Evolutionary conservation across 768 basidiomycete genomes (phyloP).

Genomic region (Clavulina sp.): DNA sequence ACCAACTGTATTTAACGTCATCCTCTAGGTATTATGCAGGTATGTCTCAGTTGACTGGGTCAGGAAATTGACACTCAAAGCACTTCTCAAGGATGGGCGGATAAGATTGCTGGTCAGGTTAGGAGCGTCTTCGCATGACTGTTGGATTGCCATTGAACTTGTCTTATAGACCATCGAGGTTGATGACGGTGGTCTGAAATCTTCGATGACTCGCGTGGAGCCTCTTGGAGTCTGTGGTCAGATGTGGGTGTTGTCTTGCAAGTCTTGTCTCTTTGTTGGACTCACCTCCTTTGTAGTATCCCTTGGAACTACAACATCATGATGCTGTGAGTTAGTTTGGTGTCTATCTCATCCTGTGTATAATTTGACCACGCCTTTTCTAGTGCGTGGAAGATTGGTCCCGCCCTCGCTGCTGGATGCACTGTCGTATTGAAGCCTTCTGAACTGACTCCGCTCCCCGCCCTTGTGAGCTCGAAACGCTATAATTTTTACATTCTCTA

Average conservation of each 20-base stretch:
- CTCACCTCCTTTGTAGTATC: constrained; percentile 30
- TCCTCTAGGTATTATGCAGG: constrained; percentile 68
- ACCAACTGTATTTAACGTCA: constrained; percentile 11
- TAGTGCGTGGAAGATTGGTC: constrained; percentile 85
- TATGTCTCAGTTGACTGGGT: too few relatives aligned
- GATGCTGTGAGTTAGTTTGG: constrained; percentile 8
- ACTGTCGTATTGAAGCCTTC: constrained; percentile 93
- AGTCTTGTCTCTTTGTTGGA: not conserved
- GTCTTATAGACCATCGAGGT: constrained; percentile 50
- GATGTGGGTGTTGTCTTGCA: constrained; percentile 34
- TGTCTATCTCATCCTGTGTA: not conserved
- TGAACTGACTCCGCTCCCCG: constrained; percentile 70
- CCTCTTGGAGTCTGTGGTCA: constrained; percentile 93
- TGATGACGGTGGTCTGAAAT: constrained; percentile 51
- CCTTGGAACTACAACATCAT: constrained; percentile 85
- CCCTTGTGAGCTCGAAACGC: constrained; percentile 33
- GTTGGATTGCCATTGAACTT: constrained; percentile 1
- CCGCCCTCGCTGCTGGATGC: constrained; percentile 80
- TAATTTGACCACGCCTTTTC: constrained; percentile 3
- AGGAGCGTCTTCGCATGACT: constrained; percentile 29
- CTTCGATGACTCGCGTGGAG: constrained; percentile 74
- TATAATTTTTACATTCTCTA: constrained; percentile 1
- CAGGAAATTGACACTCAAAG: too few relatives aligned
- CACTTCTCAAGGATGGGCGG: too few relatives aligned
- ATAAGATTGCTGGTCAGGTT: constrained; percentile 63